Evolutionary conservation across 345 rosid genomes (phyloP).

Genomic region (Boechera stricta): DNA sequence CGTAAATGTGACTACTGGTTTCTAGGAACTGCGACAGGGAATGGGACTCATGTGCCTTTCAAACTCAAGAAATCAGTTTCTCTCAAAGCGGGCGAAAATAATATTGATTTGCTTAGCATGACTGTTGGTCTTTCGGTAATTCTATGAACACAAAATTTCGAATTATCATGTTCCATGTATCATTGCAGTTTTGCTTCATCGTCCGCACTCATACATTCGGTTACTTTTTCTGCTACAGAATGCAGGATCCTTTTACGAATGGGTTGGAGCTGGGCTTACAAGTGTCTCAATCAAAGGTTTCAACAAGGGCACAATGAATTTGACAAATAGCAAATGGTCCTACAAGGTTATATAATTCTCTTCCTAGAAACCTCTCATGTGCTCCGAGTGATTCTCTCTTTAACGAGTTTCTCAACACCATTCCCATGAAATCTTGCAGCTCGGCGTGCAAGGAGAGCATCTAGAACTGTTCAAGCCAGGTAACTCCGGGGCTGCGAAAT

Average conservation of each 20-base stretch:
- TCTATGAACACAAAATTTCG: slow-evolving; percentile 12
- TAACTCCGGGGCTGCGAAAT: too few relatives aligned
- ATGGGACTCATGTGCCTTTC: slow-evolving; percentile 70
- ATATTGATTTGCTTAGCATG: slow-evolving; percentile 79
- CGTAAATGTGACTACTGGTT: slow-evolving; percentile 23
- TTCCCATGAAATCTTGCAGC: too few relatives aligned
- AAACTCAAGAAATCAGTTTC: slow-evolving; percentile 59
- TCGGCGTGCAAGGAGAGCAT: too few relatives aligned
- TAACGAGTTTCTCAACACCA: too few relatives aligned
- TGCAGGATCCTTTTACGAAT: slow-evolving; percentile 89
- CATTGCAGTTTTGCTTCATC: not conserved
- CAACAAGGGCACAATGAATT: too few relatives aligned
- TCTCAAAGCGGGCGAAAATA: slow-evolving; percentile 81
- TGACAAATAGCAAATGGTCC: too few relatives aligned
- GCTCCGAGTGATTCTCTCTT: too few relatives aligned
- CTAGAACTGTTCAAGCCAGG: too few relatives aligned
- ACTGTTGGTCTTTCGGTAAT: slow-evolving; percentile 89
- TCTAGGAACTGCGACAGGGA: slow-evolving; percentile 79
- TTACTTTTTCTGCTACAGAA: slow-evolving; percentile 56
- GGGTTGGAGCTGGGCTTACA: slow-evolving; percentile 40
- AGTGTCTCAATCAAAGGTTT: too few relatives aligned
- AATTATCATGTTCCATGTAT: not conserved
- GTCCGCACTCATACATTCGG: not conserved
- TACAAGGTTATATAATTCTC: too few relatives aligned
- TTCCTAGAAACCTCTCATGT: too few relatives aligned